Base-by-base conservation (phyloP, 768 basidiomycete species). In the Lactarius pseudohatsudake region DNA sequence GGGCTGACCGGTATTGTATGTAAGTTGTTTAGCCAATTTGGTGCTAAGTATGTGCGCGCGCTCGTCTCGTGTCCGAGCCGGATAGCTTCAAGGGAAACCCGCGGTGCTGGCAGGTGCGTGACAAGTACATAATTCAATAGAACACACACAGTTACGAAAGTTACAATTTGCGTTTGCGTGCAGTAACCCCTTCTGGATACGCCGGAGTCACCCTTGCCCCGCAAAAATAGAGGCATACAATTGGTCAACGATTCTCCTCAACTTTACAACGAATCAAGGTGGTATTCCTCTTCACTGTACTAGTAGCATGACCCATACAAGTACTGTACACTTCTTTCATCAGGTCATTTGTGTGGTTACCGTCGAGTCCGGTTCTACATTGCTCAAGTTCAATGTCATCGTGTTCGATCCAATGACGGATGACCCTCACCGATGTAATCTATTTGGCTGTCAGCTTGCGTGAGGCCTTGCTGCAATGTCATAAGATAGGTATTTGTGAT, bases 351-450 rank as follows among this genome's bases (percentile, higher is more conserved):
- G 81, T n/a, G 72, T 81, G 40, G 77, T 80, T 28, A 83, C 81
- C 47, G 71, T 60, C 45, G 75, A 64, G 72, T 84, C 82, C 22
- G 76, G 78, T 72, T 84, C 83, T 84, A 57, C 36, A 58, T 59
- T 8, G 20, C 28, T 47, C 66, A 60, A 28, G 20, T 34, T 54
- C 22, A 69, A 20, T 26, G 47, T 45, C 28, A 20, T 20, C 20
- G 50, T 30, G 34, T 32, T 28, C 30, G 28, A 43, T 56, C 32
- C 9, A 9, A 16, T 22, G 20, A 26, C 72, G 34, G 11, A 8
- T 40, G 30, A 10, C 8, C 6, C 78, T 11, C 54, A 84, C 84
- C 84, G 65, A 84, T 82, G 74, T 81, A 84, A 64, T 79, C 77
- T 65, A 84, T 79, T 61, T 76, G 59, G 58, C 72, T 76, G 34